These are phyloP conservation scores for Mentha longifolia DNA, from an alignment of 257 asterid genomes.

Conservation along the genomic window DNA sequence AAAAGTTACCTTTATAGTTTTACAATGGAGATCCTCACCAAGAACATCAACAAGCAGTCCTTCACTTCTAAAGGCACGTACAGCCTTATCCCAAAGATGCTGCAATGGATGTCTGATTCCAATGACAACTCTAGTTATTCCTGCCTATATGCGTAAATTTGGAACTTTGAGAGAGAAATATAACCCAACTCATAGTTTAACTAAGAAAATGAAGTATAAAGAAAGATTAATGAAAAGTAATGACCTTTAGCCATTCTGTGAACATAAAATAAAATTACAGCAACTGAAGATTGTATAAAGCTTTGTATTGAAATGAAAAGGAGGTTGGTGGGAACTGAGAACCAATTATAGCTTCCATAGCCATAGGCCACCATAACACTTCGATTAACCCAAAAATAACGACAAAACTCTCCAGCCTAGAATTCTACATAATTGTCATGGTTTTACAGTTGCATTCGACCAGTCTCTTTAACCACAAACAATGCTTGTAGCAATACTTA, in stretches of 20 bases:
- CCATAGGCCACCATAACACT: slow-evolving; percentile 13
- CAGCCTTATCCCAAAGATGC: slow-evolving; percentile 88
- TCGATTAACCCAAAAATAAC: not conserved
- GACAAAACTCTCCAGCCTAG: not conserved
- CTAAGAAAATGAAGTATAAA: not conserved
- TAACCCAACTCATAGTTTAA: not conserved
- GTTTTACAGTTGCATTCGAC: not conserved
- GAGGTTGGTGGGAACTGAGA: not conserved
- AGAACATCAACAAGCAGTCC: slow-evolving; percentile 91
- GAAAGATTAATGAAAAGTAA: not conserved
- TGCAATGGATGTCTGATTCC: slow-evolving; percentile 94
- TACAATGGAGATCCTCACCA: slow-evolving; percentile 80
- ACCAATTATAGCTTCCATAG: not conserved
- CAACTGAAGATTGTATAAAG: not conserved
- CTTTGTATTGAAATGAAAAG: not conserved
- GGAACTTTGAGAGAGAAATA: slow-evolving; percentile 27
- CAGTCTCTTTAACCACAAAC: not conserved
- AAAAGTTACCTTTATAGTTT: slow-evolving; percentile 65
- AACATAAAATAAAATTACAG: not conserved
- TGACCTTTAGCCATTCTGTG: not conserved
- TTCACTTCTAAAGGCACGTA: slow-evolving; percentile 78
- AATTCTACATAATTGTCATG: slow-evolving; percentile 10
- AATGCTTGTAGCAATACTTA: slow-evolving; percentile 5
- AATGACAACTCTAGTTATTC: slow-evolving; percentile 81
- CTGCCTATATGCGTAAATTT: slow-evolving; percentile 67